Base-by-base conservation (phyloP, 495 filamentous ascomycete genomes). In the Aspergillus heteromorphus region DNA sequence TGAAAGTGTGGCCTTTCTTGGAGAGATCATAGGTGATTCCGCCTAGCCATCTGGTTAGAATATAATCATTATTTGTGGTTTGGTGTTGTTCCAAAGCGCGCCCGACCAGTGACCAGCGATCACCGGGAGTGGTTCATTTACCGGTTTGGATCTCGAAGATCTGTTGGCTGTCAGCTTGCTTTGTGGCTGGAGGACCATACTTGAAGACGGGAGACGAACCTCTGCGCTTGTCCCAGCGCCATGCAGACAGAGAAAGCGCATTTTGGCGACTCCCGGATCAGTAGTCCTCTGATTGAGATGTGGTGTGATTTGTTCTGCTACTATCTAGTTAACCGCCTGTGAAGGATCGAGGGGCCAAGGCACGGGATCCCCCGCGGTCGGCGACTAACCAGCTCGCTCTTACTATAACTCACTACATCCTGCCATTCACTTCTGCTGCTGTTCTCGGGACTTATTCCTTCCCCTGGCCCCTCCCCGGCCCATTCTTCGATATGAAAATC, bases 221-320 rank as follows among this genome's bases (percentile, higher is more conserved):
- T 74, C 67, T 38, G 51, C 53, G 45, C 65, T 74, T 34, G 70
- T 74, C 25, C 70, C 63, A 6, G 60, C 62, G 34, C 71, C 71
- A 51, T 74, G 71, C 13, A 74, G 53, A 65, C 71, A 74, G 29
- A 74, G 65, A 38, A 73, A 74, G 5, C 60, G 64, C 71, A 74
- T 74, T 13, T 7, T 66, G 51, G 42, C n/a, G n/a, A n/a, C n/a
- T n/a, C n/a, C n/a, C n/a, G n/a, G n/a, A n/a, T n/a, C n/a, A n/a
- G n/a, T n/a, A n/a, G n/a, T n/a, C n/a, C n/a, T n/a, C n/a, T n/a
- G n/a, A n/a, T n/a, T n/a, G n/a, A n/a, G n/a, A n/a, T n/a, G n/a
- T n/a, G n/a, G n/a, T n/a, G n/a, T n/a, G n/a, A n/a, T n/a, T n/a
- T n/a, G n/a, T n/a, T n/a, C n/a, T n/a, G n/a, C n/a, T n/a, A n/a